Conservation (phyloP, 139 green algal species). For the Chlamydomonas schloesseri region DNA sequence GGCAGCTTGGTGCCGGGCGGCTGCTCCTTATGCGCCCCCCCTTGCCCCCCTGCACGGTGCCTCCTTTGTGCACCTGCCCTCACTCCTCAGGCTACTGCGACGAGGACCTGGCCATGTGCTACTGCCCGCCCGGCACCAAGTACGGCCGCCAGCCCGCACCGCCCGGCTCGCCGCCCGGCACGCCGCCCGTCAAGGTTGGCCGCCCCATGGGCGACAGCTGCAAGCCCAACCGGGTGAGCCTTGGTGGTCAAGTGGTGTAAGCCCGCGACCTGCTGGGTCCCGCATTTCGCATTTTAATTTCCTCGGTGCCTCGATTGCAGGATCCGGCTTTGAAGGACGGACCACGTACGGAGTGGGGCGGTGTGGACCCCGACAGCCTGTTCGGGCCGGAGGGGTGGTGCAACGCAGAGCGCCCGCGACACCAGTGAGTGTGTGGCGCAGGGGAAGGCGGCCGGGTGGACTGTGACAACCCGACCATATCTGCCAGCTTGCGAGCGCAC, state of each 20-base stretch:
- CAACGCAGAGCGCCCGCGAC: background rate
- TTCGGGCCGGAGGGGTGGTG: background rate
- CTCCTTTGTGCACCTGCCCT: too few relatives aligned
- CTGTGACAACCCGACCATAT: too few relatives aligned
- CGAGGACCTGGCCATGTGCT: constrained; percentile 63
- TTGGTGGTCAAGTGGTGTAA: too few relatives aligned
- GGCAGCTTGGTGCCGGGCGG: too few relatives aligned
- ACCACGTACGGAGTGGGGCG: background rate
- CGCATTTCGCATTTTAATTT: too few relatives aligned
- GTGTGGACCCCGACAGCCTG: background rate
- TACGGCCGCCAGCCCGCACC: constrained; percentile 47
- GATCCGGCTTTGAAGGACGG: background rate
- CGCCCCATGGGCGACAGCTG: constrained; percentile 43
- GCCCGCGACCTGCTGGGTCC: too few relatives aligned
- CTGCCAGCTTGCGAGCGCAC: background rate
- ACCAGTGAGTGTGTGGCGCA: background rate
- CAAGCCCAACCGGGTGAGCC: constrained; percentile 1
- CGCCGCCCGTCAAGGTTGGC: constrained; percentile 46
- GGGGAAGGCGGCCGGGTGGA: too few relatives aligned
- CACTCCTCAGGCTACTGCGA: constrained; percentile 58
- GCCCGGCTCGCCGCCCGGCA: constrained; percentile 43
- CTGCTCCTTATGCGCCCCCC: too few relatives aligned
- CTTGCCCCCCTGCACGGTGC: too few relatives aligned
- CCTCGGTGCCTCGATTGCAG: too few relatives aligned
- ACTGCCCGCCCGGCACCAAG: constrained; percentile 47